Percentiles rank a stretch among this genome's conserved stretches.
Evolutionary conservation across 2,329 filamentous ascomycete genomes (phyloP).

Genomic region (Calonectria pseudoturangicola): DNA sequence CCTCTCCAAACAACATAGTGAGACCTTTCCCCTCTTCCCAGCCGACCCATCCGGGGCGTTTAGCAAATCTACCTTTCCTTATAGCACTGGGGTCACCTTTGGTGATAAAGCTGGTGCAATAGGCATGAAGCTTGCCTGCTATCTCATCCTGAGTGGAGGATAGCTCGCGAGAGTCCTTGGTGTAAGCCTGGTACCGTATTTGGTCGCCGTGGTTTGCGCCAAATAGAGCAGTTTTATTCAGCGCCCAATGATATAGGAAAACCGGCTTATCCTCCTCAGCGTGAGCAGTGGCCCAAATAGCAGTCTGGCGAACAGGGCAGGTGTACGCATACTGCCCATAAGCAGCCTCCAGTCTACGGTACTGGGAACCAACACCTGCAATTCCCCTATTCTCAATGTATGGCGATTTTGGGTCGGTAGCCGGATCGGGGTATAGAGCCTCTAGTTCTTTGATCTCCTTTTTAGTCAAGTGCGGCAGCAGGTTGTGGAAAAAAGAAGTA

Average conservation of each 20-base stretch:
- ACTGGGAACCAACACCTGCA: conserved; percentile 45
- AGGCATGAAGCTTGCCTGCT: conserved; percentile 48
- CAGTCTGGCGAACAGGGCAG: conserved; percentile 50
- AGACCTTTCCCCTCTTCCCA: conserved; percentile 52
- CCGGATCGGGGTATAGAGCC: conserved; percentile 48
- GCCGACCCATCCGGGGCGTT: conserved; percentile 52
- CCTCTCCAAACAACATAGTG: conserved; percentile 67
- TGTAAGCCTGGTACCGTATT: conserved; percentile 61
- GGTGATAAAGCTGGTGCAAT: conserved; percentile 50
- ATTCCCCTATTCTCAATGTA: conserved; percentile 45
- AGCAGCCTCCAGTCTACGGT: conserved; percentile 48
- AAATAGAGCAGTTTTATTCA: conserved; percentile 52
- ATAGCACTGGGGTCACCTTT: conserved; percentile 48
- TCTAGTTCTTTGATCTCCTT: conserved; percentile 45
- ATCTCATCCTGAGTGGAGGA: conserved; percentile 56
- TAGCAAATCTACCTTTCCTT: conserved; percentile 47
- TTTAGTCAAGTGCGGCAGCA: conserved; percentile 51
- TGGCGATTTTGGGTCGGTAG: conserved; percentile 42
- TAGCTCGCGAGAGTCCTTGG: conserved; percentile 59
- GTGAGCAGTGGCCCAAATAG: conserved; percentile 48
- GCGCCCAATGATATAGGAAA: conserved; percentile 57
- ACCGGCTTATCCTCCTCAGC: conserved; percentile 45
- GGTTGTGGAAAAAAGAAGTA: conserved; percentile 52
- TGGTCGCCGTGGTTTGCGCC: conserved; percentile 53
- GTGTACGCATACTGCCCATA: conserved; percentile 52